phyloP scores from a whole-genome alignment of 441 rosid genomes.

The Eruca vesicaria region DNA sequence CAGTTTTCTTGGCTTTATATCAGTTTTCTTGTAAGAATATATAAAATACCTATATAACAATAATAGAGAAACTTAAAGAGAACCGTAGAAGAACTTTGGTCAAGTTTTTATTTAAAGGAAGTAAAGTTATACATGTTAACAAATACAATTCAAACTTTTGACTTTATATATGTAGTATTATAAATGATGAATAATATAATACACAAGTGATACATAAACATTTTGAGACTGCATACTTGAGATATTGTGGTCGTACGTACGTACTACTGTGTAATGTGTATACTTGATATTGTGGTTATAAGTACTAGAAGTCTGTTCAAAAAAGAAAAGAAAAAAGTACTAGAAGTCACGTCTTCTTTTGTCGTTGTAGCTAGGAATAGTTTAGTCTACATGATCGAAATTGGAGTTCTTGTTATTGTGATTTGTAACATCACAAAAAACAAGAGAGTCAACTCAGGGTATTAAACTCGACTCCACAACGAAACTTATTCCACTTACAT shows the following conservation, averaged over 20 bases:
- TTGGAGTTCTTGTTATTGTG: background rate
- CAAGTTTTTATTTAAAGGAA: background rate
- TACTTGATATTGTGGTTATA: too few relatives aligned
- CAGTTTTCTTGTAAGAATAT: background rate
- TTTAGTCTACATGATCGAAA: background rate
- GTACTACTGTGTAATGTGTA: too few relatives aligned
- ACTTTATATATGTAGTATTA: background rate
- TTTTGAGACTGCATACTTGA: too few relatives aligned
- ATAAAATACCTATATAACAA: background rate
- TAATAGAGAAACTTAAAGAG: background rate
- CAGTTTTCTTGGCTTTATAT: background rate
- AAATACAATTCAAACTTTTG: constrained; percentile 1
- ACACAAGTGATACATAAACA: too few relatives aligned
- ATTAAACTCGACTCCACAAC: too few relatives aligned
- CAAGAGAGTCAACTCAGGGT: constrained; percentile 12
- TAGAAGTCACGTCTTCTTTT: background rate
- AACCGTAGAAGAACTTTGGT: background rate
- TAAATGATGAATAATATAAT: too few relatives aligned
- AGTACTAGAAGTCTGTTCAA: background rate
- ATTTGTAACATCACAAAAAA: background rate
- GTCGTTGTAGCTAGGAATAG: background rate
- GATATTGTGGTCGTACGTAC: background rate
- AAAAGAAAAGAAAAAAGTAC: too few relatives aligned
- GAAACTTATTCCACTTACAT: constrained; percentile 7
- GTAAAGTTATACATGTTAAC: background rate